phyloP scores from a whole-genome alignment of 495 filamentous ascomycete species.

The Glutinoglossum americanum region DNA sequence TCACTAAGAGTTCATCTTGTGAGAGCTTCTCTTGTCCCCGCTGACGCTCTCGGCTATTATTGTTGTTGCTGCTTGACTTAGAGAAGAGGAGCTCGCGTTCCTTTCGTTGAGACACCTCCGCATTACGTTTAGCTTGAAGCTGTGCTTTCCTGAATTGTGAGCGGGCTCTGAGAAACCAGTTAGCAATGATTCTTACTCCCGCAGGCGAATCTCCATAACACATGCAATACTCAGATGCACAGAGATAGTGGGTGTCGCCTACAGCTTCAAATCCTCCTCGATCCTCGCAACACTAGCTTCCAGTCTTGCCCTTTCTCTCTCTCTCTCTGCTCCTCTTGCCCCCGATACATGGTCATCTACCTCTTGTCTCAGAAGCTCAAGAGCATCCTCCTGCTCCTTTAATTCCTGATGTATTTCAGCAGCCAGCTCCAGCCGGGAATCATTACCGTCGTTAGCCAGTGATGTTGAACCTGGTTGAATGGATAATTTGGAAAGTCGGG shows the following conservation, averaged over 20 bases:
- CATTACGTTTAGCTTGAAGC: constrained; percentile 54
- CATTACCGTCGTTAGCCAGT: constrained; percentile 30
- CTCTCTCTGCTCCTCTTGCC: constrained; percentile 18
- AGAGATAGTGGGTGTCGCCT: constrained; percentile 10
- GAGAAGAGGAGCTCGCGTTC: constrained; percentile 62
- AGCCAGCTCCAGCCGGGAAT: constrained; percentile 55
- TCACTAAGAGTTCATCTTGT: constrained; percentile 44
- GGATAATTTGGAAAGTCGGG: constrained; percentile 47
- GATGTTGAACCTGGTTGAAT: constrained; percentile 36
- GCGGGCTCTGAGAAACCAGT: constrained; percentile 32
- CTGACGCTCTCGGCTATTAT: constrained; percentile 15
- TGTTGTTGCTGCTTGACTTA: constrained; percentile 20
- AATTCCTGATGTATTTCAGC: constrained; percentile 63
- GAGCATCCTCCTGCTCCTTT: constrained; percentile 67
- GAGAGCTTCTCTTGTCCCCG: constrained; percentile 19
- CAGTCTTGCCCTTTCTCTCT: constrained; percentile 34
- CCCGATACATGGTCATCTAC: constrained; percentile 35
- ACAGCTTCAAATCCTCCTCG: constrained; percentile 47
- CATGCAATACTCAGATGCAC: constrained; percentile 7
- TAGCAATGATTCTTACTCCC: background rate
- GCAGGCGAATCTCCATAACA: background rate
- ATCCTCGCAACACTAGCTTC: constrained; percentile 40
- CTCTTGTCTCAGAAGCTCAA: constrained; percentile 63
- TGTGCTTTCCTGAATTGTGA: constrained; percentile 67
- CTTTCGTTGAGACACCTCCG: constrained; percentile 45